These are phyloP conservation scores for Talaromyces sp. DNA, from an alignment of 2,329 filamentous ascomycete species.

Conservation along the genomic window DNA sequence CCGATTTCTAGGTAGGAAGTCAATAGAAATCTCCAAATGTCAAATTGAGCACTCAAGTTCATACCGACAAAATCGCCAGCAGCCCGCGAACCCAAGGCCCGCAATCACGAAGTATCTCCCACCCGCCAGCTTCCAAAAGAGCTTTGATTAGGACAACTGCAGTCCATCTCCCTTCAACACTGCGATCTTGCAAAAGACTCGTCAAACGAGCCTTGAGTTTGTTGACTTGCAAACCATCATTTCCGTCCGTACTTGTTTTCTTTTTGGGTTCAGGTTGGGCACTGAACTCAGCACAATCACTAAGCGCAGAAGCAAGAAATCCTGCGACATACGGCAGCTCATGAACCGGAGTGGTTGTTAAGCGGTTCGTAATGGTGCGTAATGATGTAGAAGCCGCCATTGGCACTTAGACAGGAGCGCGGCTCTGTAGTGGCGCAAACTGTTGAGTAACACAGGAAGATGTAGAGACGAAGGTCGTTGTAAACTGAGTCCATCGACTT, in stretches of 20 bases:
- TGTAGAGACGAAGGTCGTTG: neutral
- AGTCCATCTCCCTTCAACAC: conserved; percentile 67
- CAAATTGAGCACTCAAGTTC: conserved; percentile 11
- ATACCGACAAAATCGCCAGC: conserved; percentile 65
- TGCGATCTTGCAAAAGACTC: conserved; percentile 72
- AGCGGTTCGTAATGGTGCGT: conserved; percentile 42
- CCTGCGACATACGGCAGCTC: conserved; percentile 71
- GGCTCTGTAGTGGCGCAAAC: neutral
- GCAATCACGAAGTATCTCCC: conserved; percentile 69
- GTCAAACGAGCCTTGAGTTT: conserved; percentile 75
- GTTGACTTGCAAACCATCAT: conserved; percentile 66
- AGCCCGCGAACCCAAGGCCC: conserved; percentile 74
- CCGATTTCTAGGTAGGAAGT: conserved; percentile 58
- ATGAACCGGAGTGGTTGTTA: conserved; percentile 65
- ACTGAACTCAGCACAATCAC: conserved; percentile 54
- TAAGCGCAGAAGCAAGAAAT: conserved; percentile 56
- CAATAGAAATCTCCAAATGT: neutral
- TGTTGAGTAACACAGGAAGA: neutral
- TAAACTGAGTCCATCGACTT: neutral
- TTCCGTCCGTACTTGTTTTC: conserved; percentile 58
- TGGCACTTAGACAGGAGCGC: neutral
- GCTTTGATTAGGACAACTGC: conserved; percentile 76
- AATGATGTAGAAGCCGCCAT: conserved; percentile 34
- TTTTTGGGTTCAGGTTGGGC: conserved; percentile 56
- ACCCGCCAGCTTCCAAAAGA: conserved; percentile 74